Conservation (phyloP, 2,329 filamentous ascomycete genomes). For the Plenodomus tracheiphilus region DNA sequence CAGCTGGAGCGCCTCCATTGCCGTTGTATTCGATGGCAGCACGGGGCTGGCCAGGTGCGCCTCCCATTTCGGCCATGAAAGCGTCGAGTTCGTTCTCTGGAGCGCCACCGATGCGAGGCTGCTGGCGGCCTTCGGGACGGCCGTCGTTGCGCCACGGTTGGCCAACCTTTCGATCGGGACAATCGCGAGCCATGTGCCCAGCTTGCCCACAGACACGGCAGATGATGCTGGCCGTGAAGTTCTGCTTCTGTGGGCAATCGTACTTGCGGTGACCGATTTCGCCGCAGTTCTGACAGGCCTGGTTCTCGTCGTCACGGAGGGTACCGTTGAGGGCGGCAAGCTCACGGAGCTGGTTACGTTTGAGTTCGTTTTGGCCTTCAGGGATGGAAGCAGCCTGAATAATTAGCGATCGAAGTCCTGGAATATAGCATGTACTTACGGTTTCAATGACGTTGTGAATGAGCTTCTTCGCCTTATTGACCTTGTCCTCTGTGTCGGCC, state of each 20-base stretch:
- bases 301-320: slow-evolving; percentile 97
- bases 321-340: slow-evolving; percentile 98
- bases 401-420: slow-evolving; percentile 34
- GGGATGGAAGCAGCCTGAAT: slow-evolving; percentile 92
- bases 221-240: slow-evolving; percentile 99
- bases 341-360: slow-evolving; percentile 97
- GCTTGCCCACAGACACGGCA: slow-evolving; percentile 98
- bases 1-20: slow-evolving; percentile 31
- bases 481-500: slow-evolving; percentile 99
- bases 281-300: slow-evolving; percentile 98
- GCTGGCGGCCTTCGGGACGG: slow-evolving; percentile 52
- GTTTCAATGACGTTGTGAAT: slow-evolving; percentile 99
- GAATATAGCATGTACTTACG: slow-evolving; percentile 61
- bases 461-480: slow-evolving; percentile 97
- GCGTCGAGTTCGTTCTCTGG: slow-evolving; percentile 96
- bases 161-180: slow-evolving; percentile 89
- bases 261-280: slow-evolving; percentile 99
- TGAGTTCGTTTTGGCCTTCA: slow-evolving; percentile 97
- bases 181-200: slow-evolving; percentile 97
- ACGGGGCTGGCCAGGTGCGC: slow-evolving; percentile 65
- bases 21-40: slow-evolving; percentile 68
- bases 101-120: slow-evolving; percentile 68
- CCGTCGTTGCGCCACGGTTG: slow-evolving; percentile 87
- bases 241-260: slow-evolving; percentile 95
- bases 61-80: slow-evolving; percentile 97